Evolutionary conservation across 768 basidiomycete genomes (phyloP), one percentile per base, ranked within the genome.

Genomic region (Tephrocybe sp.): DNA sequence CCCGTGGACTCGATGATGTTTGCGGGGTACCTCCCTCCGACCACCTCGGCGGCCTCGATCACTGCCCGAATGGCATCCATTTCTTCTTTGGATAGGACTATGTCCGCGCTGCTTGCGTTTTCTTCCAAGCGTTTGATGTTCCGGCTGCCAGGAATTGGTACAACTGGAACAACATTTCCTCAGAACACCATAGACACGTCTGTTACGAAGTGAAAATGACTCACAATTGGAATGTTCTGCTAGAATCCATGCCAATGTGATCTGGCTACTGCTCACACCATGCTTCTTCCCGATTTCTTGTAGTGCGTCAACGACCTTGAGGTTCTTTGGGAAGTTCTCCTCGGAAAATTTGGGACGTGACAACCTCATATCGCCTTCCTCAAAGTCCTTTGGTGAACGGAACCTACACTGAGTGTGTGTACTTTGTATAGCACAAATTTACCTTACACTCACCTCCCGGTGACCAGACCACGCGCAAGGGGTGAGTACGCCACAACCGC

Each of bases 401-500:
- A 49, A 56, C 30, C 54, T 52, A 12, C 9, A 67, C 69, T 18
- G 6, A 54, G 19, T 4, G 9, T 19, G 28, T 43, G 15, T 7
- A n/a, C 24, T 5, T 41, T 45, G 26, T n/a, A 25, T 3, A 16
- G 15, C 11, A n/a, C 8, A 8, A 11, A 13, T 25, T 24, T 13
- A 4, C 15, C 15, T 9, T 8, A 8, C 24, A 71, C 73, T 38
- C 67, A 72, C 65, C 63, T 66, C 16, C 79, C 79, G 1, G 76
- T 78, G 40, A 77, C 55, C 26, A 82, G 39, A 0, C 80, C 79
- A 16, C 78, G 67, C 1, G 72, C 77, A 30, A 81, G 68, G 0
- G 81, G 81, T 15, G 71, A 68, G 54, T 79, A 80, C 2, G 74
- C 74, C 16, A 82, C 68, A 41, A 79, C 65, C 2, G 69, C 60